Evolutionary conservation across 2,329 filamentous ascomycete genomes (phyloP).

Genomic region (Helotiales sp.): DNA sequence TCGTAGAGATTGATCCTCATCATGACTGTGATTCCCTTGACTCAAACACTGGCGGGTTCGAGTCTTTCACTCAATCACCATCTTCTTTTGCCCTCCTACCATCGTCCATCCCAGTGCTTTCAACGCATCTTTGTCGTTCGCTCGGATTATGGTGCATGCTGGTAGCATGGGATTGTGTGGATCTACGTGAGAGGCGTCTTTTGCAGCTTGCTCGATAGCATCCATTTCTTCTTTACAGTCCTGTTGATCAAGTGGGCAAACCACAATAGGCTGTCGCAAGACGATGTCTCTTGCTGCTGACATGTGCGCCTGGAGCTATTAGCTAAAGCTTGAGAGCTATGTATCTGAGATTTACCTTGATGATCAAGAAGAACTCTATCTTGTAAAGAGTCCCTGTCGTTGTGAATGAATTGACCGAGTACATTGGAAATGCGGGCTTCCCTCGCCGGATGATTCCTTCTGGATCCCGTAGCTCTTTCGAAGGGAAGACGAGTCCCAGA

Average conservation of each 20-base stretch:
- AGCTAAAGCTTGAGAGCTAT: constrained; percentile 7
- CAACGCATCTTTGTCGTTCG: constrained; percentile 68
- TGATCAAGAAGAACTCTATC: constrained; percentile 93
- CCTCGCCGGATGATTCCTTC: constrained; percentile 86
- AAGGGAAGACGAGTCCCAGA: constrained; percentile 85
- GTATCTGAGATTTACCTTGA: constrained; percentile 68
- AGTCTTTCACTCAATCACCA: constrained; percentile 57
- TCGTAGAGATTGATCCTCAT: neutral
- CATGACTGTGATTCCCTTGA: neutral
- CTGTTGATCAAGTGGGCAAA: constrained; percentile 92
- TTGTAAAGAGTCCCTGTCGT: constrained; percentile 94
- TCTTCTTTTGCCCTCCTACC: constrained; percentile 65
- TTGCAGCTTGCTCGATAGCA: constrained; percentile 92
- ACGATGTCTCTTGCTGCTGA: constrained; percentile 85
- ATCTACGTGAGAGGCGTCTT: constrained; percentile 85
- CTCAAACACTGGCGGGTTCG: neutral
- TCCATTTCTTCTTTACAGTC: constrained; percentile 99
- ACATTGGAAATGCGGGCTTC: constrained; percentile 85
- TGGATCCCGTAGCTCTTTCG: constrained; percentile 80
- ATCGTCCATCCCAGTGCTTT: constrained; percentile 62
- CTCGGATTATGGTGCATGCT: constrained; percentile 76
- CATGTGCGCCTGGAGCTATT: constrained; percentile 70
- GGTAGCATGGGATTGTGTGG: constrained; percentile 93
- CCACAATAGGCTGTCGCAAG: constrained; percentile 88
- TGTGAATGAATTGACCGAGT: constrained; percentile 87